Evolutionary conservation across 495 filamentous ascomycete genomes (phyloP).

Genomic region (Neurospora pannonica): DNA sequence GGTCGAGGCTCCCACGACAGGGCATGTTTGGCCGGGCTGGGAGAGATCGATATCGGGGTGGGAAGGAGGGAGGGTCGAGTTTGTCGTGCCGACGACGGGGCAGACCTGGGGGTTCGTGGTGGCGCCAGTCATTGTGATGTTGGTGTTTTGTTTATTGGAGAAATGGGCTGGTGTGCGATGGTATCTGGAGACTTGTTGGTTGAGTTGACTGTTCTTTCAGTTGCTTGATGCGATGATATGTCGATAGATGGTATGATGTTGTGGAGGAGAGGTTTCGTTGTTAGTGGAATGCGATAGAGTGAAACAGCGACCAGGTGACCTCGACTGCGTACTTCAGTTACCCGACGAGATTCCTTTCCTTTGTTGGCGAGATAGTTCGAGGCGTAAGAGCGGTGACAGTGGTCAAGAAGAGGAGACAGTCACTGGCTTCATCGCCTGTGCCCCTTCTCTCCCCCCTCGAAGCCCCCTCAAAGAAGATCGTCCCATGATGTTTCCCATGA

Average conservation of each 20-base stretch:
- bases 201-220: not conserved
- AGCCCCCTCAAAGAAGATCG: not conserved
- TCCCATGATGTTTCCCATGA: not conserved
- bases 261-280: not conserved
- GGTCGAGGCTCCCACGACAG: conserved; percentile 35
- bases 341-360: not conserved
- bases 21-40: conserved; percentile 32
- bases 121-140: not conserved
- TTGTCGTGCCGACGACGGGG: conserved; percentile 11
- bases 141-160: not conserved
- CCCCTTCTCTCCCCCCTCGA: not conserved
- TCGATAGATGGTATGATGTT: not conserved
- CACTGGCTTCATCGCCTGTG: not conserved
- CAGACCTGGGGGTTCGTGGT: not conserved
- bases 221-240: not conserved
- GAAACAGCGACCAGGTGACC: not conserved
- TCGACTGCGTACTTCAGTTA: not conserved
- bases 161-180: not conserved
- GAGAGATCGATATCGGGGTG: conserved; percentile 36
- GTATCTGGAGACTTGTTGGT: not conserved
- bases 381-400: not conserved
- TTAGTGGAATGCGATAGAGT: not conserved
- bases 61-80: conserved; percentile 31
- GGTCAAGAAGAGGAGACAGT: not conserved
- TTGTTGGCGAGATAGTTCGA: not conserved